Conservation (phyloP, 2,329 filamentous ascomycete species). For the Fusarium coicis region DNA sequence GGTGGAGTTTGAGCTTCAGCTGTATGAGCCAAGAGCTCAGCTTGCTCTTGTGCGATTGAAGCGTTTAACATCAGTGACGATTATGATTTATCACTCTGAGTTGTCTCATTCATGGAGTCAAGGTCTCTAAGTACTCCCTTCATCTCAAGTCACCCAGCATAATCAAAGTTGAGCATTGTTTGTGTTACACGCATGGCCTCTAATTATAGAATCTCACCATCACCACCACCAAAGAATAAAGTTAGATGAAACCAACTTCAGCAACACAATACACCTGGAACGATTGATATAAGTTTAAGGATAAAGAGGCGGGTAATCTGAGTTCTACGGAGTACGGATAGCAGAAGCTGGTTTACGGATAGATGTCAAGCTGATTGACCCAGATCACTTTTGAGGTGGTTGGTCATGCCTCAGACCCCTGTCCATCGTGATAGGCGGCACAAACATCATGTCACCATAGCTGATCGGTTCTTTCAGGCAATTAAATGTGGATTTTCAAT, state of each 20-base stretch:
- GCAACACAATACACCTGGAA: constrained; percentile 1
- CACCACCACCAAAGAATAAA: too few relatives aligned
- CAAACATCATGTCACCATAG: not conserved
- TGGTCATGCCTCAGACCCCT: constrained; percentile 24
- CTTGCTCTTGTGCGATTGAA: not conserved
- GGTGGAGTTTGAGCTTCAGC: constrained; percentile 1
- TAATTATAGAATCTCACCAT: not conserved
- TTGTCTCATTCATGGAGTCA: not conserved
- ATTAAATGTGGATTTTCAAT: not conserved
- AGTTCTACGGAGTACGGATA: too few relatives aligned
- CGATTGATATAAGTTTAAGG: not conserved
- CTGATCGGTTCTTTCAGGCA: not conserved
- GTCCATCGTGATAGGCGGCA: not conserved
- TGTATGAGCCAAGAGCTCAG: constrained; percentile 7
- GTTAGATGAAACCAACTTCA: not conserved
- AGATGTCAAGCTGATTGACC: not conserved
- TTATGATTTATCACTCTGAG: not conserved
- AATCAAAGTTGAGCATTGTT: not conserved
- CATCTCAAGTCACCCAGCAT: not conserved
- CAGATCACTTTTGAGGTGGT: constrained; percentile 12
- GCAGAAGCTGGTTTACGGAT: not conserved
- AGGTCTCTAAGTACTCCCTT: too few relatives aligned
- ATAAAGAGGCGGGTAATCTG: not conserved
- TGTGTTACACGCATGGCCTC: not conserved
- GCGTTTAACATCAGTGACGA: too few relatives aligned